phyloP scores from a whole-genome alignment of 805 yeast species.

The Wickerhamomyces queroliae region DNA sequence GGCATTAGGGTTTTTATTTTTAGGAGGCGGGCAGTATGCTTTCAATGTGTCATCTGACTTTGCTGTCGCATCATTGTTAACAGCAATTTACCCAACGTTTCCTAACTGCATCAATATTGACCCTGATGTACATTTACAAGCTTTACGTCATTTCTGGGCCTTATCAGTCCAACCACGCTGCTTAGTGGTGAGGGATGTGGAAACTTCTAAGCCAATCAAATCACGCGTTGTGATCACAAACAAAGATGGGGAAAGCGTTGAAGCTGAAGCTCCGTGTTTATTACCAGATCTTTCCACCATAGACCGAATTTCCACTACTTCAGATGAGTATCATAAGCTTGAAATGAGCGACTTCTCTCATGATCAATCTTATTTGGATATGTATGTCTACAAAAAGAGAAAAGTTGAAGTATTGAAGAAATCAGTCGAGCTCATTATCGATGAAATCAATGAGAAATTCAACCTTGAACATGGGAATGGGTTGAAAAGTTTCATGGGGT shows the following conservation, averaged over 20 bases:
- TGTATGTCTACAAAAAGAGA: slow-evolving; percentile 45
- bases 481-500: slow-evolving; percentile 6
- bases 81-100: slow-evolving; percentile 74
- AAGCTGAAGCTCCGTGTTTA: slow-evolving; percentile 55
- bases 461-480: slow-evolving; percentile 4
- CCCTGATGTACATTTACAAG: slow-evolving; percentile 71
- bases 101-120: slow-evolving; percentile 37
- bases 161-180: slow-evolving; percentile 78
- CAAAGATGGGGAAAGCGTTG: slow-evolving; percentile 30
- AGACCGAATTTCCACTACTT: slow-evolving; percentile 36
- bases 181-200: slow-evolving; percentile 67
- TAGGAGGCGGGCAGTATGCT: slow-evolving; percentile 92
- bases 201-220: slow-evolving; percentile 49
- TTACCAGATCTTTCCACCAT: slow-evolving; percentile 56
- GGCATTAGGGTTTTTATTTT: slow-evolving; percentile 80
- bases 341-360: slow-evolving; percentile 31
- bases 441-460: slow-evolving; percentile 15
- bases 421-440: slow-evolving; percentile 24
- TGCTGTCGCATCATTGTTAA: slow-evolving; percentile 62
- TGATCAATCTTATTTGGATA: slow-evolving; percentile 20
- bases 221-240: slow-evolving; percentile 30
- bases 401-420: slow-evolving; percentile 24
- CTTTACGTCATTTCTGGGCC: slow-evolving; percentile 87
- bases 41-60: slow-evolving; percentile 52
- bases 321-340: slow-evolving; percentile 47